Evolutionary conservation across 495 filamentous ascomycete species (phyloP), one percentile per base, ranked within the genome.

Genomic region (Jackrogersella multiformis): DNA sequence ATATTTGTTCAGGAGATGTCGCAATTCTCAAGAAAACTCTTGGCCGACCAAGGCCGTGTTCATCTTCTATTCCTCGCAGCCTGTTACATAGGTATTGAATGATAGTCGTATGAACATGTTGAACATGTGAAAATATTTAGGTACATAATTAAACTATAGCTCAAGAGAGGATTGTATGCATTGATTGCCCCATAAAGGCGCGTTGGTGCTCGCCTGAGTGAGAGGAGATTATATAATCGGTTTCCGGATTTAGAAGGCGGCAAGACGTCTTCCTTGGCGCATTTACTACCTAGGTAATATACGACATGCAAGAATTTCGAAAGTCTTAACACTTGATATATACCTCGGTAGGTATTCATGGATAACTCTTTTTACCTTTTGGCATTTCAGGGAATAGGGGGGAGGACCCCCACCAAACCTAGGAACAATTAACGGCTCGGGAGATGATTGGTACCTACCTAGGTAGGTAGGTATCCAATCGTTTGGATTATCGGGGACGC

Each of bases 181-280:
- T 59, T 18, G 5, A 36, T 38, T 46, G 59, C 38, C 13, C 59
- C 59, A 45, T 62, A 46, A 13, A 26, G 34, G 45, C 39, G 55
- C 38, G 39, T 54, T 54, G 38, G 55, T 39, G 58, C 44, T 52
- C 53, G 45, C 21, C 20, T 26, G 39, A 38, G n/a, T n/a, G 26
- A 46, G n/a, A 10, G 23, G 39, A 3, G 6, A 56, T 49, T 10
- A 42, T n/a, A 42, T 5, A 24, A 42, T 10, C 41, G n/a, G 49
- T 18, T 66, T 61, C 48, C 49, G 24, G 34, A 66, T 66, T 26
- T 24, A 44, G 56, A 56, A 23, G 18, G 38, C 49, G 49, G 51
- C 16, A 48, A 9, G 13, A 30, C 46, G 16, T 54, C 55, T 38
- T 49, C 41, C 51, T 63, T 20, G 30, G 51, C 41, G n/a, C 28